Base-by-base conservation (phyloP, 768 basidiomycete genomes). In the Rhodotorula diobovata region DNA sequence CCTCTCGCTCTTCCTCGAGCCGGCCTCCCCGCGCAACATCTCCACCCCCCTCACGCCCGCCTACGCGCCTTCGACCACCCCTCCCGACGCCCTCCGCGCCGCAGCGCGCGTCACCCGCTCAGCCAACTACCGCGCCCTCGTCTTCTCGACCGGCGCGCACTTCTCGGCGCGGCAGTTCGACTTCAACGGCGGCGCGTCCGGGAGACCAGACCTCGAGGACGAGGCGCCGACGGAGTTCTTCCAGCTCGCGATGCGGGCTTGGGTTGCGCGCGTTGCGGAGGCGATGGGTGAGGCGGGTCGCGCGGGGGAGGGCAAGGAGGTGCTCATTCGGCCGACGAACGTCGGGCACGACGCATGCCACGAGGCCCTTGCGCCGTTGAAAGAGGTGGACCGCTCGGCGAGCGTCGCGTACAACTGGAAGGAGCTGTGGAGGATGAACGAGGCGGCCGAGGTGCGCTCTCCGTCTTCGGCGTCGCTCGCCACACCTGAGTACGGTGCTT, bases 131-230 rank as follows among this genome's bases (percentile, higher is more conserved):
- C 59, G 59, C 59, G 59, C 59, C n/a, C 43, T 60, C 15, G 18
- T 60, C 41, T 60, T 60, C 32, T 30, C 43, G 9, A 60, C 59
- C 12, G 59, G 59, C 41, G 43, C 59, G 18, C 59, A 60, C 59
- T 60, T 45, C 32, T 32, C 25, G 28, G 30, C 43, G n/a, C 59
- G 59, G 18, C 59, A 60, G 25, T 60, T 60, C 59, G 37, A 60
- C 59, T n/a, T 60, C 45, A 35, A 28, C 37, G 8, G 10, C 41
- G 25, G n/a, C n/a, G n/a, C n/a, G n/a, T n/a, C n/a, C 35, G 23
- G 37, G 32, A 37, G 35, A 55, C 54, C n/a, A n/a, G n/a, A n/a
- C 59, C 4, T 34, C 35, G 30, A 43, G 28, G 16, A n/a, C 51
- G 59, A n/a, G n/a, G n/a, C 43, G 3, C 59, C 41, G 18, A 46